Evolutionary conservation across 192 early-diverging fungal species (phyloP), one percentile per base, ranked within the genome.

Genomic region (Linnemannia hyalina): DNA sequence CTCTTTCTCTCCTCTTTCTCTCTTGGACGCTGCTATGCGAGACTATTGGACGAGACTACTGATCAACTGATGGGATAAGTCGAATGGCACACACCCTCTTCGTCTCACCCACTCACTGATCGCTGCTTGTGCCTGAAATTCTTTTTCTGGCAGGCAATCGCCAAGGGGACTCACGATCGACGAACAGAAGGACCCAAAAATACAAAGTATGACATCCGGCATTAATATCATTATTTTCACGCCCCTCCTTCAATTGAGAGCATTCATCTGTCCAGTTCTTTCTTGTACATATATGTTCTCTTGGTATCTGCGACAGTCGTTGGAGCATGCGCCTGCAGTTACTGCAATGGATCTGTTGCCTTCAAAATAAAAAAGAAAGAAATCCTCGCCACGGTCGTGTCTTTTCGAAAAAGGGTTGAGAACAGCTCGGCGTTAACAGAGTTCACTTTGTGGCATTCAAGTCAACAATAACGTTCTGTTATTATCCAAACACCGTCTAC

Each of bases 191-290:
- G 8, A 60, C 55, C 10, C 8, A 52, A 52, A 52, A 52, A 52
- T 52, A 52, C 10, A 9, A 23, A 26, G 29, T 32, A 65, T 23
- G 22, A 23, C 23, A 26, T 23, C 7, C 2, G 22, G 44, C 44
- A 46, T 46, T 46, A 3, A 46, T 60, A 60, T 60, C 26, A 13
- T 65, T 65, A 65, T 32, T 65, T 65, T 65, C 60, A 65, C 60
- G 60, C 60, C 26, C 60, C 60, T 65, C 60, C n/a, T 46, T 52
- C 49, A 52, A 22, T 65, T 65, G 60, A 65, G 60, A 65, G 60
- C 60, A 65, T 6, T 65, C 29, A 1, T 65, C 11, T 1, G 26
- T 15, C 2, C 22, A 2, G 5, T 6, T 22, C 23, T 9, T 10
- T 60, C 57, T 29, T 26, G 20, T 26, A 40, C 38, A 40, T 40